These are phyloP conservation scores for Casaregolazyma lundiana DNA, from an alignment of 1,139 yeast species.

Conservation along the genomic window DNA sequence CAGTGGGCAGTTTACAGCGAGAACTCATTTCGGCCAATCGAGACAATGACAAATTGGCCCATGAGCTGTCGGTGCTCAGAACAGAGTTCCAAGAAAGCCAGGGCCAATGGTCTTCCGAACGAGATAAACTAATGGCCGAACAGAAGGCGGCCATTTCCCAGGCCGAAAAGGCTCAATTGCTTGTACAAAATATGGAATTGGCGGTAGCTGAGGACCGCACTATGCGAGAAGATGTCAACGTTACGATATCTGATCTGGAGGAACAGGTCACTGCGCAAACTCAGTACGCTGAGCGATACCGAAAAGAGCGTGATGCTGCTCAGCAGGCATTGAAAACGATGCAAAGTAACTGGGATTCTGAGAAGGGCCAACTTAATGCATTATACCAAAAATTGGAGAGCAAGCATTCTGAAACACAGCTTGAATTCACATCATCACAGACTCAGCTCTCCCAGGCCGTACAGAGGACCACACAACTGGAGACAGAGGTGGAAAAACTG, in stretches of 20 bases:
- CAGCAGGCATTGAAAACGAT: constrained; percentile 16
- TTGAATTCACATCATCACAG: constrained; percentile 21
- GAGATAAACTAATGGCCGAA: constrained; percentile 30
- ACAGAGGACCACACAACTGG: constrained; percentile 20
- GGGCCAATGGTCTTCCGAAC: constrained; percentile 43
- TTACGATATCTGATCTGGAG: constrained; percentile 45
- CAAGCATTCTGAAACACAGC: constrained; percentile 17
- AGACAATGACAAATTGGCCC: constrained; percentile 63
- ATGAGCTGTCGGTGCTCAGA: constrained; percentile 45
- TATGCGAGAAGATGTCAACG: constrained; percentile 27
- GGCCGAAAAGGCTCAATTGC: constrained; percentile 37
- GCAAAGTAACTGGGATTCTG: constrained; percentile 22
- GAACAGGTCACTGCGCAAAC: constrained; percentile 35
- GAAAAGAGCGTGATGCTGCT: constrained; percentile 24
- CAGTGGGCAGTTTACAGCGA: constrained; percentile 41
- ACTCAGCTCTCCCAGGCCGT: constrained; percentile 17
- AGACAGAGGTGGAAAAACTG: constrained; percentile 26
- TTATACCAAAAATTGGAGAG: constrained; percentile 8
- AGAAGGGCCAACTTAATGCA: constrained; percentile 17
- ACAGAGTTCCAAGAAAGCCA: constrained; percentile 44
- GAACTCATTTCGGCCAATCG: constrained; percentile 55
- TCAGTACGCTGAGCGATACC: constrained; percentile 23
- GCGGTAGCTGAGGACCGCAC: constrained; percentile 33
- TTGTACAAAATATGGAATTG: constrained; percentile 39
- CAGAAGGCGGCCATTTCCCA: constrained; percentile 23